These are phyloP conservation scores for Rugonectria rugulosa DNA, from an alignment of 2,329 filamentous ascomycete genomes.

Conservation along the genomic window DNA sequence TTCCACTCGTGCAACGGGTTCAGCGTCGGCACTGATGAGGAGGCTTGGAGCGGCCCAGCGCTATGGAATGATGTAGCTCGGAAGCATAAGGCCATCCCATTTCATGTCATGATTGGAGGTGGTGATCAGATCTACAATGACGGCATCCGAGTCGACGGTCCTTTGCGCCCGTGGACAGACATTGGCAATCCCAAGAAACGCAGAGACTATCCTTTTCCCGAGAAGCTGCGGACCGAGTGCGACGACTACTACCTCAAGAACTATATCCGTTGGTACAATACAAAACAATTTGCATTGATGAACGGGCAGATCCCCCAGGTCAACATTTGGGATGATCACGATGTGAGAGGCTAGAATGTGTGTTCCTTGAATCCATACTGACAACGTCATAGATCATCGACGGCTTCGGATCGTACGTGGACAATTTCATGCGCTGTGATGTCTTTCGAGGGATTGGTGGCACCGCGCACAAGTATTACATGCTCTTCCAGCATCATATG, in stretches of 20 bases:
- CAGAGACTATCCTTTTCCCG: conserved; percentile 77
- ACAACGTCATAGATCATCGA: conserved; percentile 76
- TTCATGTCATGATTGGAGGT: conserved; percentile 95
- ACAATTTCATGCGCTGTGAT: conserved; percentile 90
- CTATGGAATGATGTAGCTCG: conserved; percentile 95
- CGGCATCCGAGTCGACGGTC: conserved; percentile 83
- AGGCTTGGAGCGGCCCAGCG: conserved; percentile 87
- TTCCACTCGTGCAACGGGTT: conserved; percentile 99
- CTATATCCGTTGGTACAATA: conserved; percentile 85
- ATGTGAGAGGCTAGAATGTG: conserved; percentile 56
- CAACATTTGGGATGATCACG: conserved; percentile 98
- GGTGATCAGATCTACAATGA: conserved; percentile 99
- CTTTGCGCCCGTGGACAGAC: conserved; percentile 81
- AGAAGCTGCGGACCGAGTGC: conserved; percentile 80
- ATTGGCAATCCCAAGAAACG: conserved; percentile 86
- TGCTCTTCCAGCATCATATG: conserved; percentile 96
- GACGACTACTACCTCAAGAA: conserved; percentile 92
- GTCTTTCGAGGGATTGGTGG: conserved; percentile 93
- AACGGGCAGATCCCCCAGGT: conserved; percentile 94
- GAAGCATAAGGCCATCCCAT: conserved; percentile 78
- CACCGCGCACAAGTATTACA: conserved; percentile 96
- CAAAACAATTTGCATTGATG: conserved; percentile 82
- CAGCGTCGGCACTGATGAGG: conserved; percentile 84
- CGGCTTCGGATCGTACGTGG: conserved; percentile 92
- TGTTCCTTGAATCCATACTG: conserved; percentile 24